Conservation (phyloP, 768 basidiomycete species). For the Porphyrellus cyaneotinctus region DNA sequence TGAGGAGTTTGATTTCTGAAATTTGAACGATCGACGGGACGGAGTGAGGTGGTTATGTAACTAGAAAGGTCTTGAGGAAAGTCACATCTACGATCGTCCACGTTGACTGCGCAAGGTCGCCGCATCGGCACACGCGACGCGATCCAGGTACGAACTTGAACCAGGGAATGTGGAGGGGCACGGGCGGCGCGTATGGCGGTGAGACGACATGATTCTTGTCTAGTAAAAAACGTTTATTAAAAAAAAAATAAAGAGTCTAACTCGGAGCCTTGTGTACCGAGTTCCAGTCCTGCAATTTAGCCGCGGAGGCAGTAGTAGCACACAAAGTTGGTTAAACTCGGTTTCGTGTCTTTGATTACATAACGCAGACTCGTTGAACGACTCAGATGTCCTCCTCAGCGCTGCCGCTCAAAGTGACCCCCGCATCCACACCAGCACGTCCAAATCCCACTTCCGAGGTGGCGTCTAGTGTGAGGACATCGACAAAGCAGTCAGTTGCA, state of each 20-base stretch:
- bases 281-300: not conserved
- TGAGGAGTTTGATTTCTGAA: constrained; percentile 10
- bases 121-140: constrained; percentile 23
- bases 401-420: constrained; percentile 62
- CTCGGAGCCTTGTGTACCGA: not conserved
- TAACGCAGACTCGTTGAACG: constrained; percentile 1
- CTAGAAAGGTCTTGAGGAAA: no score
- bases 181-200: no score
- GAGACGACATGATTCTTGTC: not conserved
- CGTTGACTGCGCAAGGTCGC: constrained; percentile 19
- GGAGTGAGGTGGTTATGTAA: constrained; percentile 12
- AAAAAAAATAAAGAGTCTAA: constrained; percentile 1
- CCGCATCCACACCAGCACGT: constrained; percentile 52
- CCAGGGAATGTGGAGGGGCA: no score
- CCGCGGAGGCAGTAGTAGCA: constrained; percentile 3
- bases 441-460: constrained; percentile 17
- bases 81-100: constrained; percentile 6
- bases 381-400: constrained; percentile 46
- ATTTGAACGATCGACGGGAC: not conserved
- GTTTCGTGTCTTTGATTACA: constrained; percentile 11
- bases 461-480: constrained; percentile 35
- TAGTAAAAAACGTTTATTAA: no score
- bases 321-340: no score
- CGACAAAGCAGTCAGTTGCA: constrained; percentile 41
- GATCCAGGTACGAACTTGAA: not conserved